Base-by-base conservation (phyloP, 139 green algal genomes). In the Bryopsis sp. region DNA sequence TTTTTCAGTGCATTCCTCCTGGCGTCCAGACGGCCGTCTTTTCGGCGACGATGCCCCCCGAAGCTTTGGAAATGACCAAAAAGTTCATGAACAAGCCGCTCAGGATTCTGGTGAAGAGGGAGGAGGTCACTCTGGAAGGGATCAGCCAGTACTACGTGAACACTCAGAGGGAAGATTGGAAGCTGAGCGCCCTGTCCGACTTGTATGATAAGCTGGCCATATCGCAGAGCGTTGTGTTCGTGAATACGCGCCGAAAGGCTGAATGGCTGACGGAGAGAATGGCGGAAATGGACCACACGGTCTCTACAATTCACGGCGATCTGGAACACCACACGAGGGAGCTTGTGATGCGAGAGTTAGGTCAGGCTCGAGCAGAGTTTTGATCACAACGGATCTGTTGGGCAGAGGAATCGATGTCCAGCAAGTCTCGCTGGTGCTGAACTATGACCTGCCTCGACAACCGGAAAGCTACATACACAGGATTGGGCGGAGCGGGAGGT, bases 301-400 rank as follows among this genome's bases (percentile, higher is more conserved):
- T 99, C 76, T 96, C 87, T 2, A 92, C 94, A 77, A 99, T 94
- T 1, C 94, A 99, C 84, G 94, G 94, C 48, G 94, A 99, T 86
- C 98, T 99, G 94, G 94, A 99, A 86, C 88, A 99, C 86, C 98
- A 99, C 89, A 97, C 92, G 2, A 92, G 94, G 72, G 94, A 99
- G 68, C 91, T 99, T 60, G 98, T 99, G 86, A 99, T 99, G 94
- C 85, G 94, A 67, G 94, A 99, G 86, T 99, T 99, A 83, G 94
- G 72, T 97, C 90, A 26, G 94, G 94, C 71, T 97, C 91, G 31
- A 97, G 89, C 61, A 91, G 94, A 67, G 94, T 99, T 78, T 87
- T 99, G 34, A 99, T 99, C 89, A 99, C 94, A 74, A 99, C 94
- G 24, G 94, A 99, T 74, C 87, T 99, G 81, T 86, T 99, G 54